Conservation (phyloP, 2,329 filamentous ascomycete genomes). For the Penicillium sp. region DNA sequence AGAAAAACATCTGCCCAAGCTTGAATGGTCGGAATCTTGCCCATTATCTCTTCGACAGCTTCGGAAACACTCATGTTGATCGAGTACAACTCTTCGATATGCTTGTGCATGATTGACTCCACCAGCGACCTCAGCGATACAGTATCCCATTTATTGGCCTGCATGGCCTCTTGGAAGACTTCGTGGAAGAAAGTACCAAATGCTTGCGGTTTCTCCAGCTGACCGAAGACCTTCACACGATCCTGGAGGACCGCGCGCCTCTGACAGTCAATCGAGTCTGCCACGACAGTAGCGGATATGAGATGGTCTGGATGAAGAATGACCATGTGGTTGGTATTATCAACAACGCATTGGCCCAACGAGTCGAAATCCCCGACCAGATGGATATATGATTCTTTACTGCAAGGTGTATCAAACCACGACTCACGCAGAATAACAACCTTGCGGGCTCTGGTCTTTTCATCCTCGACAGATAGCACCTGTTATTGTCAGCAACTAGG, state of each 20-base stretch:
- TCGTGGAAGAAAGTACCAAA: conserved; percentile 94
- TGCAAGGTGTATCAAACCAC: conserved; percentile 78
- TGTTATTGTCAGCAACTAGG: conserved; percentile 37
- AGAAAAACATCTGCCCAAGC: conserved; percentile 82
- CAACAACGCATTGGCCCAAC: conserved; percentile 69
- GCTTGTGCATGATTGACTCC: conserved; percentile 63
- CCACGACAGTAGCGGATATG: conserved; percentile 88
- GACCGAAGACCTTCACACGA: conserved; percentile 83
- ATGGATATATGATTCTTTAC: conserved; percentile 72
- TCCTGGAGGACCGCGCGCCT: conserved; percentile 91
- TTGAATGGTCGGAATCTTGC: conserved; percentile 75
- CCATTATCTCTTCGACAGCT: conserved; percentile 72
- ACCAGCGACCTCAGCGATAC: conserved; percentile 63
- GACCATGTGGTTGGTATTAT: conserved; percentile 78
- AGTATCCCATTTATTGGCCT: conserved; percentile 73
- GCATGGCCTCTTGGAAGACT: conserved; percentile 85
- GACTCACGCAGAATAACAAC: conserved; percentile 74
- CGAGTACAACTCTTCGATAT: conserved; percentile 84
- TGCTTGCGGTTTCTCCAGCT: conserved; percentile 71
- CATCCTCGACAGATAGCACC: conserved; percentile 77
- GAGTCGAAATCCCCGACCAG: conserved; percentile 71
- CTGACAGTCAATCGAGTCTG: conserved; percentile 91
- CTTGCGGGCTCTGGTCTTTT: conserved; percentile 61
- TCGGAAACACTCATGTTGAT: conserved; percentile 70
- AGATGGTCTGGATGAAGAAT: conserved; percentile 94